These are phyloP conservation scores for Claviceps sp. DNA, from an alignment of 2,329 filamentous ascomycete species.

Conservation along the genomic window DNA sequence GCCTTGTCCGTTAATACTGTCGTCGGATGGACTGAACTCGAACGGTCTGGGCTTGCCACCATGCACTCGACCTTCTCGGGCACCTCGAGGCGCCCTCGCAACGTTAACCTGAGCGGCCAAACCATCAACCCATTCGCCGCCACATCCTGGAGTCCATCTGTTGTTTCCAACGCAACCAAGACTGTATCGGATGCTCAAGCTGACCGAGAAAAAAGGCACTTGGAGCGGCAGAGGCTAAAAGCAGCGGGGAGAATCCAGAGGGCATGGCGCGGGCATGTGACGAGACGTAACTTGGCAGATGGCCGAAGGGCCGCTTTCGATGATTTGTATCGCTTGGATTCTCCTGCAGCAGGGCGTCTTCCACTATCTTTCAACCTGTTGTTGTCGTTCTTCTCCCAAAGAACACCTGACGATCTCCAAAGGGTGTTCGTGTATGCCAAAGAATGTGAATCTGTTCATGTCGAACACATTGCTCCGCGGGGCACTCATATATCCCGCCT, in stretches of 20 bases:
- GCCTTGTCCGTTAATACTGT: neutral
- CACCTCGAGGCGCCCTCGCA: constrained; percentile 68
- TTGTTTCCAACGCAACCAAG: constrained; percentile 53
- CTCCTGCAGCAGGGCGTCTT: constrained; percentile 22
- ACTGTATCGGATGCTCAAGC: constrained; percentile 78
- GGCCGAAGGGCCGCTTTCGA: constrained; percentile 51
- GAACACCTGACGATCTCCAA: constrained; percentile 30
- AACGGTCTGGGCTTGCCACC: constrained; percentile 7
- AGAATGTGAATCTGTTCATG: constrained; percentile 26
- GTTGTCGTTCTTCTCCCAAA: constrained; percentile 34
- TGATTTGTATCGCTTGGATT: constrained; percentile 30
- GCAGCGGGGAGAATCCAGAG: constrained; percentile 65
- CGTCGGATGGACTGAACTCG: neutral
- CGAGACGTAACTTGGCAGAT: constrained; percentile 44
- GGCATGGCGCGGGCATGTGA: constrained; percentile 66
- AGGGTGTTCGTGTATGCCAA: constrained; percentile 32
- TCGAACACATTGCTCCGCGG: constrained; percentile 21
- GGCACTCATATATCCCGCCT: constrained; percentile 18
- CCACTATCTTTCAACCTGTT: constrained; percentile 33
- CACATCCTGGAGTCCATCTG: constrained; percentile 41
- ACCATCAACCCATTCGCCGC: constrained; percentile 66
- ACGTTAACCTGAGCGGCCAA: constrained; percentile 88
- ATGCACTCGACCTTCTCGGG: constrained; percentile 95
- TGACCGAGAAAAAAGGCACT: constrained; percentile 67
- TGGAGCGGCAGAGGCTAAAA: constrained; percentile 63